phyloP scores from a whole-genome alignment of 139 green algal genomes.

The Microglena sp. region DNA sequence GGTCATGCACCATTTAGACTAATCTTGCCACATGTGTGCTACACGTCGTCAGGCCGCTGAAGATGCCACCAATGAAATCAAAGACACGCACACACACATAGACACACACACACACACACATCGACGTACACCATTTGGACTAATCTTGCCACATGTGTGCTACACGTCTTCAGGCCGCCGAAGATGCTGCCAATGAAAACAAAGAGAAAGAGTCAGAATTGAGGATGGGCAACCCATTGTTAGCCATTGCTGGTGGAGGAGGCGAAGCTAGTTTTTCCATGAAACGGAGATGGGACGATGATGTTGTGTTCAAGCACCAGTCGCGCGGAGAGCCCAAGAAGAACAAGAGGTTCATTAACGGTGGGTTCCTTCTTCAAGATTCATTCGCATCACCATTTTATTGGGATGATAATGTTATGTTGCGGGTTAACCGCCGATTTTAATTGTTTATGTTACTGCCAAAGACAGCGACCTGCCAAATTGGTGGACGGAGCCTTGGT shows the following conservation, averaged over 20 bases:
- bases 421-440: too few relatives aligned
- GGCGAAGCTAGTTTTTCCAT: slow-evolving; percentile 34
- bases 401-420: slow-evolving; percentile 76
- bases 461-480: too few relatives aligned
- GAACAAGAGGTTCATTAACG: slow-evolving; percentile 14
- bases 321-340: slow-evolving; percentile 77
- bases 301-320: slow-evolving; percentile 96
- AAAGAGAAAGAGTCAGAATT: slow-evolving; percentile 63
- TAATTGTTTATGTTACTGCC: too few relatives aligned
- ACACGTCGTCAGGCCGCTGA: slow-evolving; percentile 24
- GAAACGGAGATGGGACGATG: slow-evolving; percentile 90
- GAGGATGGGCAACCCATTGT: slow-evolving; percentile 81
- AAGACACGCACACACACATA: too few relatives aligned
- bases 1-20: too few relatives aligned
- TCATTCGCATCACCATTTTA: too few relatives aligned
- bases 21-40: too few relatives aligned
- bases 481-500: too few relatives aligned
- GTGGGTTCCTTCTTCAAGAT: too few relatives aligned
- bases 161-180: slow-evolving; percentile 21
- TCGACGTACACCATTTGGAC: background rate
- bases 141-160: background rate
- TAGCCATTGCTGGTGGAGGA: slow-evolving; percentile 33
- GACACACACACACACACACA: background rate
- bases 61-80: slow-evolving; percentile 14
- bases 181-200: slow-evolving; percentile 32